Conservation (phyloP, 73 alveolate species). For the Paramecium pentaurelia region DNA sequence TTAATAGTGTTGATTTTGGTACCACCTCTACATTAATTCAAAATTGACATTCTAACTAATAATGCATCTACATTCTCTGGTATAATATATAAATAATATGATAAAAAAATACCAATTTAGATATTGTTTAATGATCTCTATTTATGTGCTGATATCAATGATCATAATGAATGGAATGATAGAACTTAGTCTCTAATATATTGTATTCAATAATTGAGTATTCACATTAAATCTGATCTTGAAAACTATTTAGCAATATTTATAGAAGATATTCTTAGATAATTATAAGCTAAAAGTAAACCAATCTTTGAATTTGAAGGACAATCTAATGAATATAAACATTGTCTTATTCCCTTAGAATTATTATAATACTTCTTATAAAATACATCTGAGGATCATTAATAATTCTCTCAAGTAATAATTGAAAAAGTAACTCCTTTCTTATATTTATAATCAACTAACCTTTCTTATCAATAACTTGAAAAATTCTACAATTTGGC, state of each 20-base stretch:
- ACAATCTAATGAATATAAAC: not conserved
- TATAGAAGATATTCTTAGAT: not conserved
- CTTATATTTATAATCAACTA: not conserved
- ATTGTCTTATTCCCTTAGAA: not conserved
- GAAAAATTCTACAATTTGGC: not conserved
- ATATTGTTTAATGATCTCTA: not conserved
- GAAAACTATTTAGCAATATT: not conserved
- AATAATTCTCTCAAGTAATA: not conserved
- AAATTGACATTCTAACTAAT: constrained; percentile 48
- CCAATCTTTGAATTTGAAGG: not conserved
- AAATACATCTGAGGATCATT: constrained; percentile 36
- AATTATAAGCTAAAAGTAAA: not conserved
- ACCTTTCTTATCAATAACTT: not conserved
- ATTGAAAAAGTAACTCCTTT: constrained; percentile 15
- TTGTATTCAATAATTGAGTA: constrained; percentile 19
- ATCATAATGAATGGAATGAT: not conserved
- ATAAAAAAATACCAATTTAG: not conserved
- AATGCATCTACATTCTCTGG: constrained; percentile 37
- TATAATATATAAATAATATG: constrained; percentile 19
- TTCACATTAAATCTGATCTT: not conserved
- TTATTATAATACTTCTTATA: not conserved
- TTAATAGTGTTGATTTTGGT: not conserved
- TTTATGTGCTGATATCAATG: not conserved
- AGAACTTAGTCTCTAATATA: not conserved
- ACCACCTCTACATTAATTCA: constrained; percentile 51